A percentile compares a stretch with the other conserved stretches of the same genome.
Conservation (phyloP, 768 basidiomycete species). For the Antrodiella citrinella region DNA sequence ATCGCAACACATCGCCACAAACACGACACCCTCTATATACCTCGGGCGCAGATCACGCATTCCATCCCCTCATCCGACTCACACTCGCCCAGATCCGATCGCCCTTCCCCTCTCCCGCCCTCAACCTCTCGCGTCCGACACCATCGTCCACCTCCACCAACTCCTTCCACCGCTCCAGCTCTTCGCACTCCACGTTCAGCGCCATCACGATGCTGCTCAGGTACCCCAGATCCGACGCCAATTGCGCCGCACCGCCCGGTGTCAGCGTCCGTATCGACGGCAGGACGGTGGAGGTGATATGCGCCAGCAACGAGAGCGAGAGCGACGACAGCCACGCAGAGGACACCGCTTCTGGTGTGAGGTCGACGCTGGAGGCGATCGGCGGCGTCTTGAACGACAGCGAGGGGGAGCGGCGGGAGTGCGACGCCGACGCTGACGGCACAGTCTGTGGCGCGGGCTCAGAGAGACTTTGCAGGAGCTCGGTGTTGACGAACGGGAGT, state of each 20-base stretch:
- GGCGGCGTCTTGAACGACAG: slow-evolving; percentile 23
- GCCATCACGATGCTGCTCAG: slow-evolving; percentile 85
- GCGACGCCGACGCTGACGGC: slow-evolving; percentile 6
- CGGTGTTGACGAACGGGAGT: slow-evolving; percentile 60
- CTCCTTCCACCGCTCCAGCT: slow-evolving; percentile 74
- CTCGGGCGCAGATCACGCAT: not conserved
- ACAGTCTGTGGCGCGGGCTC: slow-evolving; percentile 25
- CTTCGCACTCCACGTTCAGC: slow-evolving; percentile 79
- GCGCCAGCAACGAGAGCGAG: slow-evolving; percentile 68
- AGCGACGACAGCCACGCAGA: slow-evolving; percentile 90
- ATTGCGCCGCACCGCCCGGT: slow-evolving; percentile 66
- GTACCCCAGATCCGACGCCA: slow-evolving; percentile 83
- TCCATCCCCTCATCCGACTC: slow-evolving; percentile 16
- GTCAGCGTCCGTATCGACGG: slow-evolving; percentile 64
- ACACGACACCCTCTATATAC: too few species aligned
- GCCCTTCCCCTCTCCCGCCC: slow-evolving; percentile 8
- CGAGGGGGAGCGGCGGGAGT: slow-evolving; percentile 28
- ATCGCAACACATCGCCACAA: too few species aligned
- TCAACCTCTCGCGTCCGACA: slow-evolving; percentile 21
- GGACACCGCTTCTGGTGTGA: slow-evolving; percentile 75
- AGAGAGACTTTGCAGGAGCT: slow-evolving; percentile 38
- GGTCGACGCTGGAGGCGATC: slow-evolving; percentile 11
- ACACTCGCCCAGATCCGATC: slow-evolving; percentile 13
- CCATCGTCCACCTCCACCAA: slow-evolving; percentile 55
- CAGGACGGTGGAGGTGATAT: slow-evolving; percentile 63